Evolutionary conservation across 1,139 yeast species (phyloP), one percentile per base, ranked within the genome.

Genomic region (Candida smagusa): DNA sequence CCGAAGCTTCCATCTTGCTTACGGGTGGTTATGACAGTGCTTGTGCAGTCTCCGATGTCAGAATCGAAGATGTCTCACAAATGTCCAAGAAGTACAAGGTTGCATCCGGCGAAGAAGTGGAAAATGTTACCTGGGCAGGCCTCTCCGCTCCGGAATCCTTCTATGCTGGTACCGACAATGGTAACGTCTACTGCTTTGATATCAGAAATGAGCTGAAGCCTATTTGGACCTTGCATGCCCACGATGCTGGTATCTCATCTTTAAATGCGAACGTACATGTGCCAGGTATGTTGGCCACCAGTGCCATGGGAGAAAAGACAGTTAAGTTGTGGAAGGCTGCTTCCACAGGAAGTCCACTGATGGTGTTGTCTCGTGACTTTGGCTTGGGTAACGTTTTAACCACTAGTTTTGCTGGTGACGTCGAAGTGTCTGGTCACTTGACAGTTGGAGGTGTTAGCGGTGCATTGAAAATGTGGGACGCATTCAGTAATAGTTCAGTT

Each of bases 141-240:
- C 33, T 55, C 25, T 44, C 77, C 56, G 47, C 74, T 40, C 84
- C 84, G 23, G 79, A 81, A 48, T 65, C 76, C 29, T 85, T 92
- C 58, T 79, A 84, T 55, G 95, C 89, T 31, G 96, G 97, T 51
- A 89, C 97, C 28, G 98, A 92, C 59, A 74, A 79, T 46, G 99
- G 99, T 58, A 83, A 83, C 53, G 79, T 92, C 26, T 87, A 87
- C 65, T 84, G 94, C 47, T 90, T 85, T 53, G 98, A 92, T 62
- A 83, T 87, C 33, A 79, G 96, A 59, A 77, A 71, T 35, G 73
- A 71, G 32, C 71, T 75, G 37, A 78, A 75, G 48, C 89, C 96
- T 21, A 55, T 92, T 28, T 92, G 99, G 99, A 87, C 95, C 5
- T 73, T 92, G 53, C 96, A 94, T 64, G 98, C 98, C 2, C 98